These are phyloP conservation scores for Elsinoe arachidis DNA, from an alignment of 2,329 filamentous ascomycete genomes.

Conservation along the genomic window DNA sequence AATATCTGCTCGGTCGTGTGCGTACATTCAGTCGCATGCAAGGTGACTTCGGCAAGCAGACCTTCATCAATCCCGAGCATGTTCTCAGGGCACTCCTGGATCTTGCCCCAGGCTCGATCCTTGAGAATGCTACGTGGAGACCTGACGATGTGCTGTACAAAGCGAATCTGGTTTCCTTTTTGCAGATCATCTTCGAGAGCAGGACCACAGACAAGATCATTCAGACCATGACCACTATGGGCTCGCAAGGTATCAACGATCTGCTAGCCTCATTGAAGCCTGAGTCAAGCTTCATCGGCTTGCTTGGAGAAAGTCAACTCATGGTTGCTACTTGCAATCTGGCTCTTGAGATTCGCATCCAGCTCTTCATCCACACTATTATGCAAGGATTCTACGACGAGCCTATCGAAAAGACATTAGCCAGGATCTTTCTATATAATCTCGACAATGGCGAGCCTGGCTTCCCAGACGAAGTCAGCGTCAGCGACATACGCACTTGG, in stretches of 20 bases:
- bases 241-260: slow-evolving; percentile 28
- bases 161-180: slow-evolving; percentile 37
- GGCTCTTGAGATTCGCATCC: slow-evolving; percentile 47
- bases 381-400: slow-evolving; percentile 21
- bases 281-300: neutral
- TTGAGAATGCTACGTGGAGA: slow-evolving; percentile 26
- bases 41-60: slow-evolving; percentile 30
- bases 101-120: slow-evolving; percentile 20
- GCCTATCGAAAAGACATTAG: slow-evolving; percentile 33
- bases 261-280: slow-evolving; percentile 24
- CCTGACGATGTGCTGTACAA: slow-evolving; percentile 37
- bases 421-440: slow-evolving; percentile 30
- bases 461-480: slow-evolving; percentile 2
- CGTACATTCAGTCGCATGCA: slow-evolving; percentile 28
- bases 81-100: slow-evolving; percentile 34
- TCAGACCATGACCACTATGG: slow-evolving; percentile 26
- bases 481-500: neutral
- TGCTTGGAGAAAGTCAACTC: slow-evolving; percentile 34
- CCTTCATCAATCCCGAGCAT: slow-evolving; percentile 34
- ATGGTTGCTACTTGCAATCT: slow-evolving; percentile 39
- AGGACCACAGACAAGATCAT: slow-evolving; percentile 23
- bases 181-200: slow-evolving; percentile 29
- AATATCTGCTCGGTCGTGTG: slow-evolving; percentile 31
- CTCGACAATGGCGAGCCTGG: neutral
- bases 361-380: slow-evolving; percentile 22